phyloP scores from a whole-genome alignment of 23 red algal genomes.

The Chondrus crispus region DNA sequence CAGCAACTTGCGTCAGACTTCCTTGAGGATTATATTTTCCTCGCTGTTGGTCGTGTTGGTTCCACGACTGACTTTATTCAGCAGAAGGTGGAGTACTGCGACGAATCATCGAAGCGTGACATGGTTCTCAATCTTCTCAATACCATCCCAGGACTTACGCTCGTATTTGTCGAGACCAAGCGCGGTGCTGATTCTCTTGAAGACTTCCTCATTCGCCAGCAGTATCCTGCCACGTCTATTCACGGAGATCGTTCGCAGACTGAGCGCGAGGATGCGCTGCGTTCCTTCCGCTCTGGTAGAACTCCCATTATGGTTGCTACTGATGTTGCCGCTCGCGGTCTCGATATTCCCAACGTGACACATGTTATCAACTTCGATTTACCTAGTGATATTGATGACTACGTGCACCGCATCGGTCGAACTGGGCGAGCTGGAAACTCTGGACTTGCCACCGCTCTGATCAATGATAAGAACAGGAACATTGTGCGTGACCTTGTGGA shows the following conservation, averaged over 20 bases:
- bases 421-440: conserved; percentile 97
- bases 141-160: conserved; percentile 84
- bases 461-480: conserved; percentile 95
- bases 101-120: conserved; percentile 87
- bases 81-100: conserved; percentile 88
- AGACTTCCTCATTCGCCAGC: conserved; percentile 73
- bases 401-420: conserved; percentile 98
- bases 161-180: conserved; percentile 99
- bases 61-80: conserved; percentile 99
- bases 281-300: conserved; percentile 85
- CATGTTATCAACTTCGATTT: conserved; percentile 99
- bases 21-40: conserved; percentile 97
- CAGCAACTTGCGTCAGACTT: conserved; percentile 97
- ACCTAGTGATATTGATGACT: conserved; percentile 94
- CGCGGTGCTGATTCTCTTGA: conserved; percentile 92
- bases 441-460: conserved; percentile 94
- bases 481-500: conserved; percentile 85
- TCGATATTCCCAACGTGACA: conserved; percentile 99
- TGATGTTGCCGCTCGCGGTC: conserved; percentile 93
- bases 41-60: conserved; percentile 96
- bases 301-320: conserved; percentile 98
- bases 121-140: conserved; percentile 92
- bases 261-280: conserved; percentile 89
- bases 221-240: conserved; percentile 94
- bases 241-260: conserved; percentile 98